Conservation (phyloP, 108 stramenopile genomes). For the Stephanodiscus minutulus region DNA sequence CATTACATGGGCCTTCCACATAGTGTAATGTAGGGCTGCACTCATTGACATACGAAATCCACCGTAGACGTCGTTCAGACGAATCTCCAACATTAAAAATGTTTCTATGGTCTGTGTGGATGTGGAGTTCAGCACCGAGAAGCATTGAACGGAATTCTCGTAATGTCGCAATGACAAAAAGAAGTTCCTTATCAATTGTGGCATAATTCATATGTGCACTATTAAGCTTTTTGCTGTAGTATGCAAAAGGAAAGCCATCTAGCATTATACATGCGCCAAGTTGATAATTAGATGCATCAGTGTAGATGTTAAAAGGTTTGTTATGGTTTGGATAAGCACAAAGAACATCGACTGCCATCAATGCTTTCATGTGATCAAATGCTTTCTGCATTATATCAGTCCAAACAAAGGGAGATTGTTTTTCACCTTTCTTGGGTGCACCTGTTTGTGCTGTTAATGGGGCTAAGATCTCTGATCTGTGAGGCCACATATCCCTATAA, state of each 20-base stretch:
- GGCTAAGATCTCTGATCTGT: constrained; percentile 45
- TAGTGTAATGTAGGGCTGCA: too few species aligned
- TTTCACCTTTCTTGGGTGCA: constrained; percentile 2
- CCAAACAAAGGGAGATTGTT: constrained; percentile 38
- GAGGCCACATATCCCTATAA: constrained; percentile 44
- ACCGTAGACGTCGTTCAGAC: too few species aligned
- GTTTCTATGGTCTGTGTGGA: constrained; percentile 1
- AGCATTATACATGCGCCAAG: constrained; percentile 50
- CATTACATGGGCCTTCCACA: too few species aligned
- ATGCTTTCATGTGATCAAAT: constrained; percentile 56
- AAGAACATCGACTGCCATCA: constrained; percentile 39
- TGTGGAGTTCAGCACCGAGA: constrained; percentile 24
- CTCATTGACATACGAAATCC: too few species aligned
- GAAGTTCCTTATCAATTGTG: constrained; percentile 21
- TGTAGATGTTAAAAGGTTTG: constrained; percentile 50
- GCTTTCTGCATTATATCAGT: constrained; percentile 30
- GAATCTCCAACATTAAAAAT: too few species aligned
- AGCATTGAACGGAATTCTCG: constrained; percentile 47
- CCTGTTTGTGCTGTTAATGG: constrained; percentile 27
- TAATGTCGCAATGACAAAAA: constrained; percentile 35
- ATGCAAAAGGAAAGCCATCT: constrained; percentile 46
- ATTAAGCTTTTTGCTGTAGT: constrained; percentile 42
- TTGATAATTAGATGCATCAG: constrained; percentile 53
- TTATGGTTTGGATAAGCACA: constrained; percentile 49
- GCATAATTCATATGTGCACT: constrained; percentile 47